A percentile compares a stretch with the other conserved stretches of the same genome.
phyloP scores from a whole-genome alignment of 192 early-diverging fungal genomes.

The Spizellomyces punctatus region DNA sequence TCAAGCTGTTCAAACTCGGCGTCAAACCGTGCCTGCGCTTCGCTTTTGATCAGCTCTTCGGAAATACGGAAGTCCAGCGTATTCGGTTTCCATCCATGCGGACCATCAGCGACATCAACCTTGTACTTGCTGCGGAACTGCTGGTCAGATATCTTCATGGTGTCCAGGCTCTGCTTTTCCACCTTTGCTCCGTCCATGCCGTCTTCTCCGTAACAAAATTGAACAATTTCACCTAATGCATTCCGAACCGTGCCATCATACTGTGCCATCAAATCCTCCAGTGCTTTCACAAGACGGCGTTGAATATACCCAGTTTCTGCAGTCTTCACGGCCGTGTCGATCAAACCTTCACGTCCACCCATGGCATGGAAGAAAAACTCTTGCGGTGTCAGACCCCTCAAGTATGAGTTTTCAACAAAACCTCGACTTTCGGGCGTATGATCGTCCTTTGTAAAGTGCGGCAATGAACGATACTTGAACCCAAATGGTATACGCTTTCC shows the following conservation, averaged over 20 bases:
- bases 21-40: conserved; percentile 73
- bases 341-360: conserved; percentile 99
- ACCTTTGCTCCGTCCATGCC: conserved; percentile 94
- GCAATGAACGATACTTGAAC: conserved; percentile 91
- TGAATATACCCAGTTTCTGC: conserved; percentile 99
- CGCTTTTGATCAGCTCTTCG: conserved; percentile 74
- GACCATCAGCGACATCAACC: conserved; percentile 68
- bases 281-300: conserved; percentile 94
- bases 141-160: conserved; percentile 67
- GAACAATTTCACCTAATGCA: conserved; percentile 88
- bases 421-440: conserved; percentile 88
- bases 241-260: conserved; percentile 98
- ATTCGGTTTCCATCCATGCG: conserved; percentile 64
- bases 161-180: conserved; percentile 77
- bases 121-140: conserved; percentile 80
- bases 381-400: conserved; percentile 91
- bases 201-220: conserved; percentile 98
- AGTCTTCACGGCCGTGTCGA: conserved; percentile 98
- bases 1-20: conserved; percentile 77
- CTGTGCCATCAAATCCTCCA: conserved; percentile 97
- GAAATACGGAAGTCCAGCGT: conserved; percentile 72
- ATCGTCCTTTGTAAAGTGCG: conserved; percentile 98
- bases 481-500: conserved; percentile 98
- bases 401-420: conserved; percentile 88
- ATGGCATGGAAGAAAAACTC: conserved; percentile 99